Base-by-base conservation (phyloP, 345 rosid genomes). In the Linum usitatissimum region DNA sequence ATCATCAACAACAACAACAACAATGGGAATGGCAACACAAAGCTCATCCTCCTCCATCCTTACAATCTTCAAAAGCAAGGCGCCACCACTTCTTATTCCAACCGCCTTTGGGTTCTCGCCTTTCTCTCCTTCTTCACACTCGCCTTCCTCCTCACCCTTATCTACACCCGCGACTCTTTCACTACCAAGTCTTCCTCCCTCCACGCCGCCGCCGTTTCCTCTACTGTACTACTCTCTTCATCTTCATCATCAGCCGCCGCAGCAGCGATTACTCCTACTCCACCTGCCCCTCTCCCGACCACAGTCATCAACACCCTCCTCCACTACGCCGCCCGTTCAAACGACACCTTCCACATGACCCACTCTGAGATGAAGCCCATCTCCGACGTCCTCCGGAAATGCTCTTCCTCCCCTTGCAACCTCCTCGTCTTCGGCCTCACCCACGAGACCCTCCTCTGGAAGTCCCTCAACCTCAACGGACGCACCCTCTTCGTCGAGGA, bases 371-470 rank as follows among this genome's bases (percentile, higher is more conserved):
- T 90, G 64, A 90, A 93, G 55, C 79, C 84, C 4, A 83, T 93
- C 36, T 84, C 99, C 3, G 99, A 93, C 64, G 84, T 76, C 6
- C 83, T 90, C 18, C 82, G 90, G 17, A 89, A 86, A 49, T 87
- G 97, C 71, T n/a, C n/a, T n/a, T 68, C 96, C 9, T 72, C 86
- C 19, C 99, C 99, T 0, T 93, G 97, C 65, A 93, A 93, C 61
- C 73, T 93, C 66, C 86, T 93, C 0, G 87, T 93, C 3, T 93
- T 93, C 56, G 99, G 99, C 3, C 78, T 93, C 17, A 89, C 99
- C 0, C 94, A 78, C 66, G 99, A 93, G 68, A 89, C 99, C 64
- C 94, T 87, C 63, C 86, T 93, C 68, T 90, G 99, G 99, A 87
- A 87, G 59, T 75, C 99, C 0, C 77, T 93, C 10, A 93, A 93